A percentile compares a stretch with the other conserved stretches of the same genome.
phyloP scores from a whole-genome alignment of 2,329 filamentous ascomycete species.

The Phyllosticta ampelicida region DNA sequence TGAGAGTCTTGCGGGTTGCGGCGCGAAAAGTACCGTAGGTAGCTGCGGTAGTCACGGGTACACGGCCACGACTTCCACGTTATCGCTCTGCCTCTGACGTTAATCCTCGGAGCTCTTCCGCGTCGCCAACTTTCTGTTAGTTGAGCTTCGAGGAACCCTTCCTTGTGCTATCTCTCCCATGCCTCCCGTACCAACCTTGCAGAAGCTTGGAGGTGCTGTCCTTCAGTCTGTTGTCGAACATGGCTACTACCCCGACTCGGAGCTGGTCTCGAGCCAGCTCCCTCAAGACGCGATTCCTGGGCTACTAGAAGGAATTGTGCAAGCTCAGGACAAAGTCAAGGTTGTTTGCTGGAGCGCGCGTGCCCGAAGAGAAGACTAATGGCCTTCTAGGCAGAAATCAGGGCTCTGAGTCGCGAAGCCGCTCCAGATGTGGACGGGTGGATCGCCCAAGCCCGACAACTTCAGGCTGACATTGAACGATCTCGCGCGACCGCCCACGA shows the following conservation, averaged over 20 bases:
- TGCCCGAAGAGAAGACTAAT: conserved; percentile 16
- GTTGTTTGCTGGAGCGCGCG: conserved; percentile 21
- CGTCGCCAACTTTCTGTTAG: background rate
- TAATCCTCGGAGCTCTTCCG: conserved; percentile 6
- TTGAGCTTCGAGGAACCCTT: background rate
- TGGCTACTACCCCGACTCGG: conserved; percentile 46
- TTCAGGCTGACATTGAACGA: conserved; percentile 75
- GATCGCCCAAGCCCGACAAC: conserved; percentile 71
- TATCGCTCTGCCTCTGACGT: background rate
- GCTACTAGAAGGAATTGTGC: conserved; percentile 40
- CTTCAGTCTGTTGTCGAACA: conserved; percentile 49
- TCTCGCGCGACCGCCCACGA: conserved; percentile 70
- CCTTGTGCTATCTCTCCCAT: background rate
- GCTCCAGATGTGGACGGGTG: conserved; percentile 74
- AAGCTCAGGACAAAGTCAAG: conserved; percentile 44
- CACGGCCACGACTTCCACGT: background rate
- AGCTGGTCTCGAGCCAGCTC: conserved; percentile 44
- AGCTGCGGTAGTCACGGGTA: background rate
- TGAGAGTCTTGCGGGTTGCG: background rate
- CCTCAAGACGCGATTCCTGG: conserved; percentile 37
- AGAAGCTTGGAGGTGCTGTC: conserved; percentile 46
- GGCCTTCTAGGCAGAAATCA: conserved; percentile 53
- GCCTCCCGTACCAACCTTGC: conserved; percentile 19
- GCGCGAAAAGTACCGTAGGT: background rate
- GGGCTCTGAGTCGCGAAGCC: conserved; percentile 62